phyloP scores from a whole-genome alignment of 2,329 filamentous ascomycete species.

The Aureobasidium namibiae region DNA sequence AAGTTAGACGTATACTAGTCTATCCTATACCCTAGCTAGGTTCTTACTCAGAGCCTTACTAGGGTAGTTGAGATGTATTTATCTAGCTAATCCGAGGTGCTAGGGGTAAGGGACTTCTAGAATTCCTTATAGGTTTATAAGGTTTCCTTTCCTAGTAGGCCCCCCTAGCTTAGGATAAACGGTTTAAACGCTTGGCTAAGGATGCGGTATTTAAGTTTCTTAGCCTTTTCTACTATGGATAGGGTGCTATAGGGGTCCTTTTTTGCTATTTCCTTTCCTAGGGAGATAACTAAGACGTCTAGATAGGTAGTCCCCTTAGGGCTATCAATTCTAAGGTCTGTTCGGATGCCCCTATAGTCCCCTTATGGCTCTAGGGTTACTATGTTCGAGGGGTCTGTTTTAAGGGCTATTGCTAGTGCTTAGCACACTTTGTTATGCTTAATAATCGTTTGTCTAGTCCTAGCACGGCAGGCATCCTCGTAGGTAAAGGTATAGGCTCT shows the following conservation, averaged over 20 bases:
- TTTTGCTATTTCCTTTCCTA: neutral
- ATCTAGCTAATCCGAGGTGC: neutral
- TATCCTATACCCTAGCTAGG: neutral
- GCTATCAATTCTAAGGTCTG: neutral
- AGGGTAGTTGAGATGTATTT: neutral
- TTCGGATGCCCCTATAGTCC: neutral
- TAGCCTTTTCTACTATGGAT: neutral
- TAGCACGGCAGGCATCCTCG: neutral
- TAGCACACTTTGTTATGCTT: neutral
- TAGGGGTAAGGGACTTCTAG: neutral
- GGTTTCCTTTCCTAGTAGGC: neutral
- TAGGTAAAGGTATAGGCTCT: neutral
- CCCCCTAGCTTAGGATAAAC: neutral
- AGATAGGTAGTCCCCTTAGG: neutral
- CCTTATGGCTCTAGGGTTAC: neutral
- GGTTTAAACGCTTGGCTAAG: neutral
- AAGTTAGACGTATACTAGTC: neutral
- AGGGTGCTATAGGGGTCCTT: neutral
- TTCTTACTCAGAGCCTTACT: neutral
- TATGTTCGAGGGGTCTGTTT: neutral
- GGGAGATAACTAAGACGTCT: neutral
- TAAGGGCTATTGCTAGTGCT: neutral
- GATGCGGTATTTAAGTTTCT: neutral
- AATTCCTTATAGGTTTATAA: neutral
- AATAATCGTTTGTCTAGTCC: neutral